Evolutionary conservation across 2,329 filamentous ascomycete genomes (phyloP).

Genomic region (Aaosphaeria arxii): DNA sequence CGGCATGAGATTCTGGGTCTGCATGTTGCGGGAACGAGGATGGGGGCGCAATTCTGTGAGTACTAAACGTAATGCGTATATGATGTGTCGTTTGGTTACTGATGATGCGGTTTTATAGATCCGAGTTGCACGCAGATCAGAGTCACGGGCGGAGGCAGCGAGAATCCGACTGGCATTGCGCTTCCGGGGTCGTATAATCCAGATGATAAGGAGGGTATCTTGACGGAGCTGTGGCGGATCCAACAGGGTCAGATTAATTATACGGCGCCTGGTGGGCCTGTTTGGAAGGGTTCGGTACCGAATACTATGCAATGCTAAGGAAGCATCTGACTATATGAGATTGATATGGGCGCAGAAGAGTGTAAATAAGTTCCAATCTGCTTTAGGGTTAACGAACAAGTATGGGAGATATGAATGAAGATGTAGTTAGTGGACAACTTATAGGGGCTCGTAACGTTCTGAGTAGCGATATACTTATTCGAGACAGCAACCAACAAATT

Average conservation of each 20-base stretch:
- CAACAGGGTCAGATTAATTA: slow-evolving; percentile 10
- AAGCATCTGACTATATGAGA: no score
- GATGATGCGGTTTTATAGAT: neutral
- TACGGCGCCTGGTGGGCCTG: slow-evolving; percentile 15
- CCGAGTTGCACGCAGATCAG: slow-evolving; percentile 12
- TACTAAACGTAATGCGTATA: neutral
- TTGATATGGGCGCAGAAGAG: no score
- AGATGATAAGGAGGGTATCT: slow-evolving; percentile 15
- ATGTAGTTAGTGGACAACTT: no score
- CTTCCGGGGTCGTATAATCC: slow-evolving; percentile 19
- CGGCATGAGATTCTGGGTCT: slow-evolving; percentile 50
- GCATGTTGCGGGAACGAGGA: slow-evolving; percentile 34
- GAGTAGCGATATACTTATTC: no score
- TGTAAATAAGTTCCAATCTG: no score
- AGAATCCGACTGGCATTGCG: slow-evolving; percentile 13
- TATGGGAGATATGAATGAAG: no score
- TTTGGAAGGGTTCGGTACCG: slow-evolving; percentile 1
- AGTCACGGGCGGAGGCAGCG: slow-evolving; percentile 9
- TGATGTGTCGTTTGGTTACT: neutral
- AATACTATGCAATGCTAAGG: slow-evolving; percentile 3
- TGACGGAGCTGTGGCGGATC: slow-evolving; percentile 14
- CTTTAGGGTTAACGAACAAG: no score
- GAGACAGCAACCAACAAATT: no score
- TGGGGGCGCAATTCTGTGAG: slow-evolving; percentile 24
- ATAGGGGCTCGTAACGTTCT: no score